A percentile compares a stretch with the other conserved stretches of the same genome.
Evolutionary conservation across 805 yeast species (phyloP).

Genomic region (Wickerhamiella musiphila): DNA sequence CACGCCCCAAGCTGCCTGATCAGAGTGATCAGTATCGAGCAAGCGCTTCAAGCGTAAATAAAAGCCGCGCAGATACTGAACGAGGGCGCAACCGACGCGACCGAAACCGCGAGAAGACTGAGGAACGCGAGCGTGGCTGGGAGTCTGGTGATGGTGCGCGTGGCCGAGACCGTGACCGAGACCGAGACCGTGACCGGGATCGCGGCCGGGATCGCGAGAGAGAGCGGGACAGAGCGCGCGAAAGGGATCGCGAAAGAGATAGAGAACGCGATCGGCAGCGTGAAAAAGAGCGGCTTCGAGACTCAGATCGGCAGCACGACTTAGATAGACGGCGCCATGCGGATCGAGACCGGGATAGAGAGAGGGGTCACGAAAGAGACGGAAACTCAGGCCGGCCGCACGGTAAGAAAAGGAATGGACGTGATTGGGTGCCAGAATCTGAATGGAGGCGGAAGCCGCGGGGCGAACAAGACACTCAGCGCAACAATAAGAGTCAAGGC

Average conservation of each 20-base stretch:
- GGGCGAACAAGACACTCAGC: too few species aligned
- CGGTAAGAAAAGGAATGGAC: too few species aligned
- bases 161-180: background rate
- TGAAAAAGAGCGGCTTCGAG: background rate
- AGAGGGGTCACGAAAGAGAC: too few species aligned
- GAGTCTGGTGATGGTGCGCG: background rate
- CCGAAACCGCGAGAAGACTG: background rate
- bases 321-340: background rate
- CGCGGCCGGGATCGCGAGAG: background rate
- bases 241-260: background rate
- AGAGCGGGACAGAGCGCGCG: background rate
- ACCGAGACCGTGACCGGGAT: slow-evolving; percentile 1
- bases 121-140: background rate
- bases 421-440: too few species aligned
- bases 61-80: too few species aligned
- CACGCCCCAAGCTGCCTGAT: background rate
- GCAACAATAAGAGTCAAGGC: too few species aligned
- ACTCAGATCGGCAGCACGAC: background rate
- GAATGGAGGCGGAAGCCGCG: too few species aligned
- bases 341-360: background rate
- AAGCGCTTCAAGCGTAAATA: too few species aligned
- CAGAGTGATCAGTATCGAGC: too few species aligned
- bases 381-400: too few species aligned
- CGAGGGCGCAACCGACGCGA: background rate
- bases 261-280: background rate